Evolutionary conservation across 2,329 filamentous ascomycete genomes (phyloP), one percentile per base, ranked within the genome.

Genomic region (Aspergillus luchuensis): DNA sequence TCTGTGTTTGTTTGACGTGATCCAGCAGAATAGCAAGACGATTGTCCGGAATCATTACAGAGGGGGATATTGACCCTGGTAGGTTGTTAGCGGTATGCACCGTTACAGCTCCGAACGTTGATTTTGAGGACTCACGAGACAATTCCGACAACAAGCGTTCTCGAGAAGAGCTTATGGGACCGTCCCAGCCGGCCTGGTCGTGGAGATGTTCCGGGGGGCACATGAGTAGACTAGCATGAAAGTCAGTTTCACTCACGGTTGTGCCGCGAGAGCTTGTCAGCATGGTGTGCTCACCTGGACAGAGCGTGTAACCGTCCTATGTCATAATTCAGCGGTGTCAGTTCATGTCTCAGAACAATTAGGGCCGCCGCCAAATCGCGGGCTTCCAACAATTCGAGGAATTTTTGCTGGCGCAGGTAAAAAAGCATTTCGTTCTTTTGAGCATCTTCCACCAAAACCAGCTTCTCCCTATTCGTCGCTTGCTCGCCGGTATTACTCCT

Each of bases 11-110:
- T 73, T 97, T 97, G 39, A 97, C 88, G 66, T 96, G 88, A 59
- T 93, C 84, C 56, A 99, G 80, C 15, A 99, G 81, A 36, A 88
- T 84, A 1, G 92, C 91, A 48, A 99, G 82, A 6, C 95, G 89
- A 74, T 95, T 91, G 71, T 97, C 91, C 1, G 95, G 95, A 57
- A 99, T 90, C 93, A 99, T 98, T 48, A 97, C 91, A 4, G 92
- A 95, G 0, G 95, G 94, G 1, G 95, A 97, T 74, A 99, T 96
- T 59, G 87, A 97, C 81, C 85, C 91, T 94, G 67, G 17, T 61
- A 17, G 7, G 17, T 7, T 19, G 48, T 60, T 56, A 59, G 49
- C 51, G 19, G 21, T 45, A 13, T 23, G 15, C n/a, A n/a, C 8
- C 15, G n/a, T 13, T 13, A 19, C 17, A 6, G 5, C 8, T 13